These are phyloP conservation scores for Clitoria ternatea DNA, from an alignment of 306 rosid species.

Conservation along the genomic window DNA sequence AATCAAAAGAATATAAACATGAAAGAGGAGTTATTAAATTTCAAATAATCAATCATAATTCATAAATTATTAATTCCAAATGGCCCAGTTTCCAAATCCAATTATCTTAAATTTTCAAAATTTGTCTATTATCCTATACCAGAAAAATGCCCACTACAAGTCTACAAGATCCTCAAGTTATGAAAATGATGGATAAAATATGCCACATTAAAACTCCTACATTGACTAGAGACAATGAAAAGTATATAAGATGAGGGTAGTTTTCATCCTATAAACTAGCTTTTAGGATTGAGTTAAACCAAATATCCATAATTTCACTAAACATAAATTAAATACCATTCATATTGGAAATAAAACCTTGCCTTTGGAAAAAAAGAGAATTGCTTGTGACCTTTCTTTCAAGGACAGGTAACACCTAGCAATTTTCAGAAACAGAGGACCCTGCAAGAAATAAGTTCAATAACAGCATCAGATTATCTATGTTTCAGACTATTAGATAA, in stretches of 20 bases:
- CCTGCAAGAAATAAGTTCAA: conserved; percentile 46
- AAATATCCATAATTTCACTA: too few species aligned
- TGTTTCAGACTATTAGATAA: too few species aligned
- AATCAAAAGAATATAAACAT: not conserved
- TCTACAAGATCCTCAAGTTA: not conserved
- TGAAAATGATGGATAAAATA: not conserved
- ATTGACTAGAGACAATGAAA: too few species aligned
- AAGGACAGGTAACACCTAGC: conserved; percentile 62
- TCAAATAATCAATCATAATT: not conserved
- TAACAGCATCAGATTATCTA: conserved; percentile 2
- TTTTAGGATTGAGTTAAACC: too few species aligned
- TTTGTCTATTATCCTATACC: not conserved
- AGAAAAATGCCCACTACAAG: not conserved
- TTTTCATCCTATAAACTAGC: too few species aligned
- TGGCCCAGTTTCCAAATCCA: not conserved
- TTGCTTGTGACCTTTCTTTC: conserved; percentile 58
- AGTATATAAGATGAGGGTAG: too few species aligned
- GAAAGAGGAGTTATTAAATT: not conserved
- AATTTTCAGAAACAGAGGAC: conserved; percentile 52
- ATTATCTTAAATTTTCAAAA: not conserved
- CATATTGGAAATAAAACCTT: conserved; percentile 16
- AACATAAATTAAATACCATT: not conserved
- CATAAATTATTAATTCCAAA: too few species aligned
- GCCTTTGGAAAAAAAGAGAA: conserved; percentile 65
- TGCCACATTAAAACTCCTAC: too few species aligned